Evolutionary conservation across 108 stramenopile genomes (phyloP).

Genomic region (Schizochytrium sp.): DNA sequence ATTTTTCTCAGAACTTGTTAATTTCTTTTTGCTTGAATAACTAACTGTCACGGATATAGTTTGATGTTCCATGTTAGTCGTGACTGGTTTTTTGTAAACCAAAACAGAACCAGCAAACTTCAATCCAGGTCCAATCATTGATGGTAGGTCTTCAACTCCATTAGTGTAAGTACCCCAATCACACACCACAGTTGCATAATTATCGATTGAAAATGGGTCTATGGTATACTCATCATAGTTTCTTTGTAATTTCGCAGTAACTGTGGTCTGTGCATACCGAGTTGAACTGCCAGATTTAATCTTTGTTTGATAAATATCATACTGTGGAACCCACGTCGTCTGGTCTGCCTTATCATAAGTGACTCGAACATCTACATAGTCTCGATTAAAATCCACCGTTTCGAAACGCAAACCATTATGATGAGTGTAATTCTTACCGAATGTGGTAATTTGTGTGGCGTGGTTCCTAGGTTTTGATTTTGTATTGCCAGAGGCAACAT

Average conservation of each 20-base stretch:
- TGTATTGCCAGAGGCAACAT: neutral
- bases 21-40: neutral
- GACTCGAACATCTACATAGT: conserved; percentile 32
- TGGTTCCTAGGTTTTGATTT: neutral
- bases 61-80: neutral
- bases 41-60: neutral
- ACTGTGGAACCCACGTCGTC: conserved; percentile 6
- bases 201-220: neutral
- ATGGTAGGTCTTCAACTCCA: neutral
- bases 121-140: neutral
- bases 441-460: neutral
- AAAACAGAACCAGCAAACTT: neutral
- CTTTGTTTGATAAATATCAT: neutral
- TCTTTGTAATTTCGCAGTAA: neutral
- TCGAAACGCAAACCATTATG: neutral
- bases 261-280: neutral
- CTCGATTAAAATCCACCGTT: neutral
- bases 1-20: neutral
- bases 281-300: neutral
- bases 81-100: neutral
- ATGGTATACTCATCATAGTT: neutral
- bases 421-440: neutral
- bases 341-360: conserved; percentile 2
- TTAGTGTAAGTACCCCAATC: neutral
- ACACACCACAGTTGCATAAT: neutral